Percentiles rank a stretch among this genome's conserved stretches.
Conservation (phyloP, 495 filamentous ascomycete species). For the Penicillium roqueforti region DNA sequence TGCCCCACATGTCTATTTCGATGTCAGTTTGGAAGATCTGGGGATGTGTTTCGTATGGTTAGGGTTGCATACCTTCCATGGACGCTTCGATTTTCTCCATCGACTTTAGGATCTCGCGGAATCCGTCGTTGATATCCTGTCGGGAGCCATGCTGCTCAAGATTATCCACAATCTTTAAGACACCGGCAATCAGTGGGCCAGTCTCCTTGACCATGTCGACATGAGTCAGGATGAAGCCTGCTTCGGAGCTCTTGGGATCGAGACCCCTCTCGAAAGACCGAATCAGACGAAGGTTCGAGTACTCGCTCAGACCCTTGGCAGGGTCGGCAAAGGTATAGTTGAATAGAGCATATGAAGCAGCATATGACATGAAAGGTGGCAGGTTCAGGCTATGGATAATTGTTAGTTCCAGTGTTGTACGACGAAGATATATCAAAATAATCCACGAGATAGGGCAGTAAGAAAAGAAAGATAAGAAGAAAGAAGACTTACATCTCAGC, state of each 20-base stretch:
- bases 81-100: constrained; percentile 68
- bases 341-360: constrained; percentile 84
- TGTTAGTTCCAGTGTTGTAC: constrained; percentile 9
- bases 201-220: constrained; percentile 82
- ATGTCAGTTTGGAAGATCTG: constrained; percentile 9
- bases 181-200: constrained; percentile 63
- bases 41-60: too few relatives aligned
- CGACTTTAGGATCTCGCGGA: constrained; percentile 55
- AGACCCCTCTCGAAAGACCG: constrained; percentile 86
- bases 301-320: constrained; percentile 55
- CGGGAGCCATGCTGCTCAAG: constrained; percentile 47
- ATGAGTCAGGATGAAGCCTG: constrained; percentile 81
- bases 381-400: constrained; percentile 35
- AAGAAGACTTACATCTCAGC: constrained; percentile 65
- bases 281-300: constrained; percentile 76
- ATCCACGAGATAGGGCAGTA: neutral
- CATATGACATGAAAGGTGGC: constrained; percentile 92
- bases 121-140: constrained; percentile 56
- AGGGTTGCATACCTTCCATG: constrained; percentile 62
- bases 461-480: constrained; percentile 2
- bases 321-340: constrained; percentile 76
- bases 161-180: constrained; percentile 58
- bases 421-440: constrained; percentile 1
- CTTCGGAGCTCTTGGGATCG: constrained; percentile 81
- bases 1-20: constrained; percentile 71